phyloP scores from a whole-genome alignment of 805 yeast genomes.

The Saturnispora ahearnii region DNA sequence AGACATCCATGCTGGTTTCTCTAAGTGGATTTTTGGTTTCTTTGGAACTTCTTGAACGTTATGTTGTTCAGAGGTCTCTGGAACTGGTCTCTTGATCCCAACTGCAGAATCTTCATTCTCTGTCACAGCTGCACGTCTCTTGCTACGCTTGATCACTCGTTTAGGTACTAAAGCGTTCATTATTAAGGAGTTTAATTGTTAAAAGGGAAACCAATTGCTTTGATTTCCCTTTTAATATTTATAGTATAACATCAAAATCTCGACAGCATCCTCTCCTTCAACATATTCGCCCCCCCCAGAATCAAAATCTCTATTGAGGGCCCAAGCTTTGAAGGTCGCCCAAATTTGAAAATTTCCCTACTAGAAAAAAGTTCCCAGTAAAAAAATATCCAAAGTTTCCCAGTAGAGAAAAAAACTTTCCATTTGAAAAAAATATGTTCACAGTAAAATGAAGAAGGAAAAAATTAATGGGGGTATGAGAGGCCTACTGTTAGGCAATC shows the following conservation, averaged over 20 bases:
- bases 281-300: no score
- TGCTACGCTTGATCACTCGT: slow-evolving; percentile 6
- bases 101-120: background rate
- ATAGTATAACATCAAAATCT: no score
- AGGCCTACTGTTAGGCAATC: background rate
- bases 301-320: no score
- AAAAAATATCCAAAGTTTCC: background rate
- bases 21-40: slow-evolving; percentile 4
- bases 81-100: background rate
- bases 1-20: slow-evolving; percentile 29
- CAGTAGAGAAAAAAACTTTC: background rate
- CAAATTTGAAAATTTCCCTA: no score
- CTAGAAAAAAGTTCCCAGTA: background rate
- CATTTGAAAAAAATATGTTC: background rate
- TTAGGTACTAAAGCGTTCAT: slow-evolving; percentile 6
- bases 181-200: background rate
- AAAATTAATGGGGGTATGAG: no score
- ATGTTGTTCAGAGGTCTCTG: background rate
- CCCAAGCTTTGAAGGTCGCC: no score
- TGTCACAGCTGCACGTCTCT: background rate
- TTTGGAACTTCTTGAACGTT: background rate
- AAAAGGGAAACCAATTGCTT: background rate
- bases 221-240: no score
- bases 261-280: no score
- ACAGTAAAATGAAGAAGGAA: background rate